A percentile compares a stretch with the other conserved stretches of the same genome.
Conservation (phyloP, 1,139 yeast genomes). For the Petasospora fabianii region DNA sequence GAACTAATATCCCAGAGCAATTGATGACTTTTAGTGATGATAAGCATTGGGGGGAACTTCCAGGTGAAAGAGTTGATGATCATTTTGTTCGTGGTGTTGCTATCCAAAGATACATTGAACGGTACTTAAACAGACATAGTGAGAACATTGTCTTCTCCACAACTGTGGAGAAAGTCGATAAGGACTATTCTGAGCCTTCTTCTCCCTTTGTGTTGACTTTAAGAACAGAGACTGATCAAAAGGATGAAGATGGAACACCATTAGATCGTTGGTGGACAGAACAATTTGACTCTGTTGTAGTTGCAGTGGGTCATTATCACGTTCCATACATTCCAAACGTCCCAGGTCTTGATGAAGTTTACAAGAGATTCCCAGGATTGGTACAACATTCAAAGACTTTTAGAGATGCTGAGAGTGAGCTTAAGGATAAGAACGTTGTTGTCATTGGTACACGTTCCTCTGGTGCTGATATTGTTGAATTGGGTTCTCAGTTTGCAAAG, state of each 20-base stretch:
- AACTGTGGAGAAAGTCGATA: conserved; percentile 38
- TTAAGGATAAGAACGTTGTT: conserved; percentile 33
- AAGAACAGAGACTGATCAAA: conserved; percentile 26
- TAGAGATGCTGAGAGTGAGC: conserved; percentile 27
- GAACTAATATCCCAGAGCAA: conserved; percentile 42
- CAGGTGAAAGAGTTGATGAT: conserved; percentile 25
- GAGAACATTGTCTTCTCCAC: conserved; percentile 32
- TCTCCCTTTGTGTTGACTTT: conserved; percentile 34
- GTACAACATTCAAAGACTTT: conserved; percentile 41
- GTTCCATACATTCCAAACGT: conserved; percentile 47
- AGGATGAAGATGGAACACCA: conserved; percentile 24
- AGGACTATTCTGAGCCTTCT: conserved; percentile 21
- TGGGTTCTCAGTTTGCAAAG: conserved; percentile 21
- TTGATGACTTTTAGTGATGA: conserved; percentile 44
- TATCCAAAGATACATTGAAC: conserved; percentile 35
- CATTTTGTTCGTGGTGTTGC: conserved; percentile 28
- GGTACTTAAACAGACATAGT: conserved; percentile 33
- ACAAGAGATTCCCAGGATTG: conserved; percentile 27
- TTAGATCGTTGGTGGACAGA: conserved; percentile 39
- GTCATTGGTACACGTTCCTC: conserved; percentile 45
- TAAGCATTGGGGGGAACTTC: conserved; percentile 31
- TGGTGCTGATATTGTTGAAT: conserved; percentile 38
- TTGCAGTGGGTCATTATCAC: conserved; percentile 55
- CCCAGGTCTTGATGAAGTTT: conserved; percentile 38
- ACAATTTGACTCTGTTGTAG: conserved; percentile 45